phyloP scores from a whole-genome alignment of 202 grass and related monocot species.

The Musa balbisiana region DNA sequence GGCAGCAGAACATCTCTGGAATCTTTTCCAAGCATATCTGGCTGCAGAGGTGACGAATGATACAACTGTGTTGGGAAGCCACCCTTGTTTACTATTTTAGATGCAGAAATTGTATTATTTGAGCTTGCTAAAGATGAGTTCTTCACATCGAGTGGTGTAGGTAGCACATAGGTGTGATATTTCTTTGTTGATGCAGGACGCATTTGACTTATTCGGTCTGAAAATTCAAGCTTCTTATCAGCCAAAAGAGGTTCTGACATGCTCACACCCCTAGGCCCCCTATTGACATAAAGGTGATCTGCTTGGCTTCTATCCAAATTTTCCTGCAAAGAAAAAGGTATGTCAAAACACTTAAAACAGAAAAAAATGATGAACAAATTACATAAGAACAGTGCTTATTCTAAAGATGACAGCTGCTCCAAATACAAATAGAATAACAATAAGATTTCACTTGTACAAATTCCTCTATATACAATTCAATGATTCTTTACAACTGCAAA shows the following conservation, averaged over 20 bases:
- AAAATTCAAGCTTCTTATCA: slow-evolving; percentile 59
- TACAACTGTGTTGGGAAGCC: slow-evolving; percentile 20
- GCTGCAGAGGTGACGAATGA: slow-evolving; percentile 66
- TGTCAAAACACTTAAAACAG: background rate
- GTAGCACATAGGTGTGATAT: slow-evolving; percentile 77
- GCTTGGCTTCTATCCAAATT: slow-evolving; percentile 48
- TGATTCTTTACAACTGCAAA: too few species aligned
- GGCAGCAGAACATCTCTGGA: slow-evolving; percentile 49
- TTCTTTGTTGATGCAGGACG: slow-evolving; percentile 66
- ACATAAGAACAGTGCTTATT: background rate
- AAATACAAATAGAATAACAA: background rate
- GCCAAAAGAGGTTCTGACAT: slow-evolving; percentile 72
- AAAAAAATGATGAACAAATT: background rate
- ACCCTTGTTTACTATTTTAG: slow-evolving; percentile 33
- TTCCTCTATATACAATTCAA: too few species aligned
- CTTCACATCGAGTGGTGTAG: slow-evolving; percentile 60
- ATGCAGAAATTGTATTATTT: slow-evolving; percentile 37
- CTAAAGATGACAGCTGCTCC: background rate
- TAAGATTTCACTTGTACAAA: background rate
- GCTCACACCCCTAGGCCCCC: slow-evolving; percentile 40
- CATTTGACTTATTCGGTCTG: slow-evolving; percentile 60
- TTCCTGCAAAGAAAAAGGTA: slow-evolving; percentile 33
- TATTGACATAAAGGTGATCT: slow-evolving; percentile 36
- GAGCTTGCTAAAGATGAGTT: slow-evolving; percentile 32
- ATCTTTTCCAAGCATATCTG: slow-evolving; percentile 48